Evolutionary conservation across 108 stramenopile species (phyloP).

Genomic region (Cyclotella baltica): DNA sequence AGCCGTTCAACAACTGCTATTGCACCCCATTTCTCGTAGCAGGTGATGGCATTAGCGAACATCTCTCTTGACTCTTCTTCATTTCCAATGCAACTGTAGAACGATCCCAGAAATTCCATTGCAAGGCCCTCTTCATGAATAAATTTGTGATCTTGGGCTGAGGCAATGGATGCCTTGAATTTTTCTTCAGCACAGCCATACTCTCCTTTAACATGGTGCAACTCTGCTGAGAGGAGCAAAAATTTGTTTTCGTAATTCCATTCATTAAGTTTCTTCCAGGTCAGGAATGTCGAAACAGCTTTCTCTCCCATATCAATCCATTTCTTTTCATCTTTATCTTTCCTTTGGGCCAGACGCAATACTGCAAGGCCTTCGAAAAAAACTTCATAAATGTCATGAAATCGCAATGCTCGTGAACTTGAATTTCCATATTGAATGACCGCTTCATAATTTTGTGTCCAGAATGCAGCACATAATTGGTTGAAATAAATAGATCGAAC

Average conservation of each 20-base stretch:
- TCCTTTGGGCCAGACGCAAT: background rate
- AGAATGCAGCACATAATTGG: background rate
- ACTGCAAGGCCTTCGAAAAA: conserved; percentile 13
- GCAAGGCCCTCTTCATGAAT: conserved; percentile 30
- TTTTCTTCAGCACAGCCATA: background rate
- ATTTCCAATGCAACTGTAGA: background rate
- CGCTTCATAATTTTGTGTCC: background rate
- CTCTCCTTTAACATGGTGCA: conserved; percentile 1
- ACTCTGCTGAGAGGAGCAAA: conserved; percentile 17
- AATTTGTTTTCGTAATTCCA: conserved; percentile 34
- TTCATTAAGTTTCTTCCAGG: background rate
- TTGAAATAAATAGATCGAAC: conserved; percentile 13
- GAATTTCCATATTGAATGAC: too few species aligned
- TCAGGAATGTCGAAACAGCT: conserved; percentile 3
- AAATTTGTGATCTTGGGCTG: conserved; percentile 20
- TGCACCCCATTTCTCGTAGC: conserved; percentile 21
- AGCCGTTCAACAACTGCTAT: conserved; percentile 2
- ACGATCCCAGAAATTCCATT: conserved; percentile 5
- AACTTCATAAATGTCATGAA: conserved; percentile 7
- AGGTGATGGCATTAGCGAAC: background rate
- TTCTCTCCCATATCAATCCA: conserved; percentile 16
- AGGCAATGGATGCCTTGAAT: conserved; percentile 7
- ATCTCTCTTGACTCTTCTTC: background rate
- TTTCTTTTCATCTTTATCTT: background rate
- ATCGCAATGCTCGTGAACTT: too few species aligned